Conservation (phyloP, 2,329 filamentous ascomycete genomes). For the Colletotrichum orbiculare region DNA sequence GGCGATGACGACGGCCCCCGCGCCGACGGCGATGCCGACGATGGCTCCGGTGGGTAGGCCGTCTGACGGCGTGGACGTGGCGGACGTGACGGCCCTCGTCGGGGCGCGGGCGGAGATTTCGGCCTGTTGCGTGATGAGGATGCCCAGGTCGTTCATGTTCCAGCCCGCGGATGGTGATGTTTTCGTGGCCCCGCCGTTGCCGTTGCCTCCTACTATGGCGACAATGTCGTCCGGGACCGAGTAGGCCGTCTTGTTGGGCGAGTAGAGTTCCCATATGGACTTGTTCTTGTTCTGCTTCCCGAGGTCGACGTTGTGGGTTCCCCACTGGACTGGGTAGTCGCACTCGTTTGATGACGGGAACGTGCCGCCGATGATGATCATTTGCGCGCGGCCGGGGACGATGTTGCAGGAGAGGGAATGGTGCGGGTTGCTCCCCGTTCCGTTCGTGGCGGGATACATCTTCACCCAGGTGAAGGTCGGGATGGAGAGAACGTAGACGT, state of each 20-base stretch:
- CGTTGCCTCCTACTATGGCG: constrained; percentile 60
- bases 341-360: constrained; percentile 62
- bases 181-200: constrained; percentile 64
- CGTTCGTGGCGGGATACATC: constrained; percentile 56
- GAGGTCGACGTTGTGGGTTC: constrained; percentile 66
- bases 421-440: constrained; percentile 56
- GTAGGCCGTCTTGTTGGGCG: constrained; percentile 62
- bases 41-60: constrained; percentile 53
- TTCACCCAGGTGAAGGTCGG: constrained; percentile 74
- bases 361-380: constrained; percentile 71
- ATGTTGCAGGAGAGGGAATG: constrained; percentile 70
- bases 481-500: constrained; percentile 71
- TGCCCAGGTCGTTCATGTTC: constrained; percentile 59
- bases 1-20: constrained; percentile 43
- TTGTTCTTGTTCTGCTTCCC: constrained; percentile 59
- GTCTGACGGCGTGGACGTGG: constrained; percentile 9
- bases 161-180: constrained; percentile 62
- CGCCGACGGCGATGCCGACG: constrained; percentile 54
- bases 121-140: constrained; percentile 64
- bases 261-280: constrained; percentile 62
- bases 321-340: constrained; percentile 64
- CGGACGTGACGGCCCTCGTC: constrained; percentile 54
- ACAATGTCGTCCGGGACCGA: constrained; percentile 63
- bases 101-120: constrained; percentile 58
- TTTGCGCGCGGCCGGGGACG: constrained; percentile 63